Percentiles rank a stretch among this genome's conserved stretches.
Evolutionary conservation across 2,329 filamentous ascomycete species (phyloP).

Genomic region (Verticillium klebahnii): DNA sequence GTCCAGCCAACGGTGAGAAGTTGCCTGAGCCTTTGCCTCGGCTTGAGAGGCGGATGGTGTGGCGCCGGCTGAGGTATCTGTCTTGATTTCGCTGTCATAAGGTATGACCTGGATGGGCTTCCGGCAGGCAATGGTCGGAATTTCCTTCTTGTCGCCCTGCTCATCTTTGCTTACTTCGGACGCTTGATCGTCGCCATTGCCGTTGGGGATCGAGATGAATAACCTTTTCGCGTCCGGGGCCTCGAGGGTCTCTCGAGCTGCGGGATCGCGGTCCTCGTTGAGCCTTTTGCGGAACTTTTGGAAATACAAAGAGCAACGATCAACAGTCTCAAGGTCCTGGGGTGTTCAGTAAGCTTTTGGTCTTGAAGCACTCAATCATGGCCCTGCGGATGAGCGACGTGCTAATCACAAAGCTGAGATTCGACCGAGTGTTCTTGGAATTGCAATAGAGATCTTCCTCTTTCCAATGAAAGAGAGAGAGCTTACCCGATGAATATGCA

Average conservation of each 20-base stretch:
- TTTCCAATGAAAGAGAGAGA: not conserved
- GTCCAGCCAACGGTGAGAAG: constrained; percentile 13
- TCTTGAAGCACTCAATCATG: not conserved
- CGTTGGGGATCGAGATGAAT: not conserved
- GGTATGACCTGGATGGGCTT: not conserved
- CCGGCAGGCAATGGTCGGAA: not conserved
- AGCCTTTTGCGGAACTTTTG: not conserved
- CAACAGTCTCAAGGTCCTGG: constrained; percentile 9
- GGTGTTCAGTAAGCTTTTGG: not conserved
- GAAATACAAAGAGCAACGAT: constrained; percentile 1
- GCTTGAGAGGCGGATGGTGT: constrained; percentile 5
- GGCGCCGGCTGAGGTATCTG: not conserved
- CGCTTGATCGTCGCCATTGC: not conserved
- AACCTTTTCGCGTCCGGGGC: not conserved
- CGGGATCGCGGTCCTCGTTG: not conserved
- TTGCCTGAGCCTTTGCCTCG: not conserved
- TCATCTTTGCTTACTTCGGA: not conserved
- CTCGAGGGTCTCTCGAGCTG: not conserved
- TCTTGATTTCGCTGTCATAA: not conserved
- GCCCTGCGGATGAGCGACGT: not conserved
- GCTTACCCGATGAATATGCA: constrained; percentile 18
- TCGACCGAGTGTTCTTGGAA: no score
- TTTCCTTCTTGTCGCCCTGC: not conserved
- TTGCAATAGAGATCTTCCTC: no score
- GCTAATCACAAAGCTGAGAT: not conserved